These are phyloP conservation scores for Rhizopogon salebrosus DNA, from an alignment of 768 basidiomycete species.

Conservation along the genomic window DNA sequence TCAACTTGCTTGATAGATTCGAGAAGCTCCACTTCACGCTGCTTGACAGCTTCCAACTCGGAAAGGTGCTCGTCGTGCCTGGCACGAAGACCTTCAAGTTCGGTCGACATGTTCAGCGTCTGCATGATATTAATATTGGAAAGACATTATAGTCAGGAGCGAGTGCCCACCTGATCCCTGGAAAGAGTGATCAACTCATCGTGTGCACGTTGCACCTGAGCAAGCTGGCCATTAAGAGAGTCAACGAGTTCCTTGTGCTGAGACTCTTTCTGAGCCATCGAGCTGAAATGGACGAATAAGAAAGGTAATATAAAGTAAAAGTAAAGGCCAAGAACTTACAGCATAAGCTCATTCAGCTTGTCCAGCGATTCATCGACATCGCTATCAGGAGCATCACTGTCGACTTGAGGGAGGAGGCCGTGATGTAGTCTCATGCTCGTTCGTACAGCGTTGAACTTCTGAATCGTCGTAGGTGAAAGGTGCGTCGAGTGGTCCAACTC, in stretches of 20 bases:
- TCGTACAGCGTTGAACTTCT: constrained; percentile 72
- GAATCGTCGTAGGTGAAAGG: constrained; percentile 67
- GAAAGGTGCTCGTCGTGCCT: constrained; percentile 51
- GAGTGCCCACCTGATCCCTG: constrained; percentile 68
- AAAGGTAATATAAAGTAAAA: not conserved
- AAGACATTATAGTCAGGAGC: not conserved
- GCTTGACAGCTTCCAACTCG: constrained; percentile 49
- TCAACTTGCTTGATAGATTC: constrained; percentile 46
- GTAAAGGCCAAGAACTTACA: constrained; percentile 44
- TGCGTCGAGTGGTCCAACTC: constrained; percentile 25
- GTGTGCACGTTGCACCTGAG: constrained; percentile 67
- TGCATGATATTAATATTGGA: constrained; percentile 21
- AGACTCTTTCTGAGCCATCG: constrained; percentile 97
- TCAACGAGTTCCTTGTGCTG: constrained; percentile 80
- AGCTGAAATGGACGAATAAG: constrained; percentile 38
- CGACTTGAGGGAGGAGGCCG: constrained; percentile 30
- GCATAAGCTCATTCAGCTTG: constrained; percentile 87
- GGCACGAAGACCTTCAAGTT: constrained; percentile 68
- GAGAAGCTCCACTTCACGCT: constrained; percentile 52
- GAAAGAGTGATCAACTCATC: constrained; percentile 79
- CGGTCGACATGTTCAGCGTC: constrained; percentile 85
- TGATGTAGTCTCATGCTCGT: constrained; percentile 53
- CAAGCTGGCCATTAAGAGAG: constrained; percentile 60
- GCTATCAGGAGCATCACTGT: constrained; percentile 28
- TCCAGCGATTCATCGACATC: constrained; percentile 66